phyloP scores from a whole-genome alignment of 345 rosid species.

The Luvunga scandens region DNA sequence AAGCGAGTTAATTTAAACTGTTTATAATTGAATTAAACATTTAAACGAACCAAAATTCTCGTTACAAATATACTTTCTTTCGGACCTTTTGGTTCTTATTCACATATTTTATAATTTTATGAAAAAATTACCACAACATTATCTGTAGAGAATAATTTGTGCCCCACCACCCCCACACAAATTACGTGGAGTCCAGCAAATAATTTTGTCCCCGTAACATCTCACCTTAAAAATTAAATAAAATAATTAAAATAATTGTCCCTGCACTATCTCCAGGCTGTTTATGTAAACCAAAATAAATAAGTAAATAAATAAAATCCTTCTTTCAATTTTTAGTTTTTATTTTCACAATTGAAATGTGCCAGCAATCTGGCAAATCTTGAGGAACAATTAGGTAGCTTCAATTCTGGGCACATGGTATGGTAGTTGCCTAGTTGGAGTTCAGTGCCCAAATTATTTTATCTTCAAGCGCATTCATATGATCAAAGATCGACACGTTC shows the following conservation, averaged over 20 bases:
- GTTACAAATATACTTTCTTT: no score
- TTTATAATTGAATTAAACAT: no score
- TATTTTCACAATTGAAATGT: not conserved
- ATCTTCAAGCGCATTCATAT: not conserved
- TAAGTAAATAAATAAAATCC: not conserved
- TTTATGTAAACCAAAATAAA: not conserved
- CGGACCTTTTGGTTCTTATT: not conserved
- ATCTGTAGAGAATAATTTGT: not conserved
- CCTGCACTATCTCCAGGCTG: not conserved
- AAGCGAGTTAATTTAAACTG: not conserved
- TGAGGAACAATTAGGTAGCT: not conserved
- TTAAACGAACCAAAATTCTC: no score
- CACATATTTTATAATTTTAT: not conserved
- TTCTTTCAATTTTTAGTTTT: not conserved
- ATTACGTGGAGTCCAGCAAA: conserved; percentile 39
- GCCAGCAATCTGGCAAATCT: not conserved
- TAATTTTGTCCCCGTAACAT: not conserved
- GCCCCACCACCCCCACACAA: conserved; percentile 15
- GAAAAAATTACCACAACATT: not conserved
- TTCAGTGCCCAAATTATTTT: not conserved
- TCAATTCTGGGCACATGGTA: not conserved
- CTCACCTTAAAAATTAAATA: not conserved
- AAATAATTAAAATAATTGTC: not conserved
- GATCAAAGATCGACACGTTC: not conserved
- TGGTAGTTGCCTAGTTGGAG: not conserved